Evolutionary conservation across 768 basidiomycete genomes (phyloP), one percentile per base, ranked within the genome.

Genomic region (Auricularia auricula-judae): DNA sequence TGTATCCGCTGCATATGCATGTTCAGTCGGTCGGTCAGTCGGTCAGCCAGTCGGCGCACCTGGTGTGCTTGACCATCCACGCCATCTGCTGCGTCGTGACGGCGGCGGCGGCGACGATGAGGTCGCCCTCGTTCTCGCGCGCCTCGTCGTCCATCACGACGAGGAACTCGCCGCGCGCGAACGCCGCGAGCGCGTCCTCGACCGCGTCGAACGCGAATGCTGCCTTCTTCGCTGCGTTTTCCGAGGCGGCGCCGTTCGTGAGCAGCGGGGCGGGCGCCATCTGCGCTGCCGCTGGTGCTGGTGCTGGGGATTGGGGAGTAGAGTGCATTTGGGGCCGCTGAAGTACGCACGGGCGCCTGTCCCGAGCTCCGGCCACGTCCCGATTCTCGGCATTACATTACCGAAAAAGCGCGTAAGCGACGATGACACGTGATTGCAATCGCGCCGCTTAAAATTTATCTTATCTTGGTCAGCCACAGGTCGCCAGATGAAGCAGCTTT

Each of bases 61-160:
- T 97, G 0, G 93, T 92, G 73, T 95, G 87, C 72, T 89, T 89
- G 73, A 99, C 94, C 84, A 99, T 89, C 93, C 93, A 99, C 0
- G 97, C 96, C 97, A 99, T 98, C 72, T 94, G 91, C 75, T 98
- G 91, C 1, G 93, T 91, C 44, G 94, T 93, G 68, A 91, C 86
- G 62, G 86, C 83, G 33, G 81, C 80, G 2, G 86, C 97, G 14
- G 96, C 86, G 71, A 93, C 88, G 72, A 98, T 93, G 65, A 99
- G 77, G 74, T 99, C 97, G 2, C 97, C 96, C 73, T 99, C 97
- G 73, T 99, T 99, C 77, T 99, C 97, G 66, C 97, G 80, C 67
- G 81, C 80, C 76, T 97, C 91, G 75, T 98, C 96, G 74, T 99
- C 97, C 89, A 98, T 93, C 4, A 98, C 97, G 1, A 99, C 91